A percentile compares a stretch with the other conserved stretches of the same genome.
Evolutionary conservation across 805 yeast species (phyloP).

Genomic region (Barnettozyma sp.): DNA sequence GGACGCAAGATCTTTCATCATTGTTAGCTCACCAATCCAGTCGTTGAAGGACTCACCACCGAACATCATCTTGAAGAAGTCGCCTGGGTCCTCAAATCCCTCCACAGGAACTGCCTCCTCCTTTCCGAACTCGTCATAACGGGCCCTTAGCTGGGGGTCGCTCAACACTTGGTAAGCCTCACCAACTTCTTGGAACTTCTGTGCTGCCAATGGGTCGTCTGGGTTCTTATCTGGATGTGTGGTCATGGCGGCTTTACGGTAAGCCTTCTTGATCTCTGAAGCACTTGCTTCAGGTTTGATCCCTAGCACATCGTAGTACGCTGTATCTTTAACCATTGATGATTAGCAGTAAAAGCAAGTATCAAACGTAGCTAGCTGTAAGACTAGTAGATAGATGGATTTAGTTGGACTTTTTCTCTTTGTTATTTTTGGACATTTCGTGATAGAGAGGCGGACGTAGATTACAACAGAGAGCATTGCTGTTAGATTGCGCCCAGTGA

Average conservation of each 20-base stretch:
- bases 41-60: slow-evolving; percentile 76
- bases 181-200: slow-evolving; percentile 69
- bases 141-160: slow-evolving; percentile 58
- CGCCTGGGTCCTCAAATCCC: slow-evolving; percentile 81
- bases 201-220: slow-evolving; percentile 85
- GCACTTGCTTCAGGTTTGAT: slow-evolving; percentile 65
- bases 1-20: slow-evolving; percentile 56
- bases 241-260: slow-evolving; percentile 80
- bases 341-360: too few relatives aligned
- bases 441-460: too few relatives aligned
- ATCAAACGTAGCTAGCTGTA: too few relatives aligned
- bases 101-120: slow-evolving; percentile 61
- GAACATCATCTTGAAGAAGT: slow-evolving; percentile 75
- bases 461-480: too few relatives aligned
- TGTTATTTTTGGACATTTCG: too few relatives aligned
- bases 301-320: slow-evolving; percentile 76
- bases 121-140: slow-evolving; percentile 84
- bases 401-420: too few relatives aligned
- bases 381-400: too few relatives aligned
- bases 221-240: slow-evolving; percentile 97
- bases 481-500: too few relatives aligned
- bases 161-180: slow-evolving; percentile 75
- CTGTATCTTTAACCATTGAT: slow-evolving; percentile 52
- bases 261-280: slow-evolving; percentile 85
- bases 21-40: slow-evolving; percentile 72